Base-by-base conservation (phyloP, 2,329 filamentous ascomycete species). In the Ceratocystis variospora region DNA sequence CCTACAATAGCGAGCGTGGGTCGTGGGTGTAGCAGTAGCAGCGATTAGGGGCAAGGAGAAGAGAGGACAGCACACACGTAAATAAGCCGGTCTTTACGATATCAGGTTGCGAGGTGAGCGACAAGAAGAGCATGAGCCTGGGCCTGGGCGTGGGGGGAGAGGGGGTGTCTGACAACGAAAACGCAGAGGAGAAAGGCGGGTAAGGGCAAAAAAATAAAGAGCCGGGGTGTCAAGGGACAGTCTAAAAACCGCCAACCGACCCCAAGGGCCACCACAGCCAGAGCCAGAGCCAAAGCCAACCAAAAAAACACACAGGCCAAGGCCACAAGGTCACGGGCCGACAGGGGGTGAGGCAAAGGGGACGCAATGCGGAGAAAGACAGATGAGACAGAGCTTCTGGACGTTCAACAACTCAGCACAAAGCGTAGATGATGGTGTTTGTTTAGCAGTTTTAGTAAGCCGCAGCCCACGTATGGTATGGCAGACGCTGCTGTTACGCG, bases 371-470 rank as follows among this genome's bases (percentile, higher is more conserved):
- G 55, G 6, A 8, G 31, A 57, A 33, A 19, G 7, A 33, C 53
- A 15, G 25, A 57, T 59, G 55, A 33, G 55, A 59, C 55, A 59
- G 31, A 37, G 55, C 55, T 59, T 59, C 55, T 31, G 33, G 55
- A 59, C 37, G 55, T 15, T 37, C 22, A 28, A 12, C 37, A 10
- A 41, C 37, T 41, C 37, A 41, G 37, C 37, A 41, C 37, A 41
- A 41, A 15, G 37, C 12, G 37, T 41, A 41, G 37, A 41, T 41
- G 37, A 41, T 41, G 12, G 12, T 41, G 37, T 41, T 41, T 41
- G 37, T 41, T 41, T 41, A 41, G 12, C 3, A 15, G 22, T 53
- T 53, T 17, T 53, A 4, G 48, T 53, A 53, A 53, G 48, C 22
- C 48, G 3, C 37, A 41, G 12, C 37, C 37, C 37, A 41, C 12